These are phyloP conservation scores for Pythium volutum DNA, from an alignment of 352 stramenopile genomes.

Conservation along the genomic window DNA sequence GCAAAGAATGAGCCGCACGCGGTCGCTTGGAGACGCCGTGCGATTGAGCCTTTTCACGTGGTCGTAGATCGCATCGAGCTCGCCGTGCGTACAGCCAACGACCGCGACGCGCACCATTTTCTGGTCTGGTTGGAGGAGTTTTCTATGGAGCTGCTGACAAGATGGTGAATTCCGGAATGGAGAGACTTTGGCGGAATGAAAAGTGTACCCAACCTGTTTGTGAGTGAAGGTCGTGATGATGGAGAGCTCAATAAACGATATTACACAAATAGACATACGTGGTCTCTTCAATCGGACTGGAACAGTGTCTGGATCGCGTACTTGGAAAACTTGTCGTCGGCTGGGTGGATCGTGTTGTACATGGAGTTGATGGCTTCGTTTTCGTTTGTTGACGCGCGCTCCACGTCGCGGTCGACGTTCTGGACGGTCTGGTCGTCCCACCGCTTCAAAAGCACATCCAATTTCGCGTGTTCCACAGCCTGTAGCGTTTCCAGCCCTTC, in stretches of 20 bases:
- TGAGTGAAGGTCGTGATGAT: neutral
- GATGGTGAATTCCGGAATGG: neutral
- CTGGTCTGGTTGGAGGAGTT: too few species aligned
- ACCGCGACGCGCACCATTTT: slow-evolving; percentile 89
- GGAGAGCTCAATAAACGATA: neutral
- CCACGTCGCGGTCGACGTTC: neutral
- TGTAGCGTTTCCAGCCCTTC: neutral
- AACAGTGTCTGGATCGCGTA: slow-evolving; percentile 25
- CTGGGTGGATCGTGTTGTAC: slow-evolving; percentile 23
- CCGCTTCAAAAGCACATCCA: slow-evolving; percentile 13
- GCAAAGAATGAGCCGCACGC: slow-evolving; percentile 95
- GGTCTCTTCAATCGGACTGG: slow-evolving; percentile 1
- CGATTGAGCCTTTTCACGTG: slow-evolving; percentile 89
- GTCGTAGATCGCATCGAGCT: slow-evolving; percentile 98
- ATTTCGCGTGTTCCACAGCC: neutral
- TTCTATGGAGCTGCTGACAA: too few species aligned
- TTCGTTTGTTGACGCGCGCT: slow-evolving; percentile 14
- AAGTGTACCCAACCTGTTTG: slow-evolving; percentile 1
- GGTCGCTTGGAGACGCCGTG: slow-evolving; percentile 59
- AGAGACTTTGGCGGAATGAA: neutral
- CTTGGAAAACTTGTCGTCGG: slow-evolving; percentile 28
- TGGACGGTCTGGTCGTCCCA: slow-evolving; percentile 20
- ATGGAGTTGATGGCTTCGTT: slow-evolving; percentile 27
- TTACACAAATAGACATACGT: neutral
- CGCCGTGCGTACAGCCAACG: slow-evolving; percentile 97